These are phyloP conservation scores for Bondarzewia mesenterica DNA, from an alignment of 1,284 basidiomycete species.

Conservation along the genomic window DNA sequence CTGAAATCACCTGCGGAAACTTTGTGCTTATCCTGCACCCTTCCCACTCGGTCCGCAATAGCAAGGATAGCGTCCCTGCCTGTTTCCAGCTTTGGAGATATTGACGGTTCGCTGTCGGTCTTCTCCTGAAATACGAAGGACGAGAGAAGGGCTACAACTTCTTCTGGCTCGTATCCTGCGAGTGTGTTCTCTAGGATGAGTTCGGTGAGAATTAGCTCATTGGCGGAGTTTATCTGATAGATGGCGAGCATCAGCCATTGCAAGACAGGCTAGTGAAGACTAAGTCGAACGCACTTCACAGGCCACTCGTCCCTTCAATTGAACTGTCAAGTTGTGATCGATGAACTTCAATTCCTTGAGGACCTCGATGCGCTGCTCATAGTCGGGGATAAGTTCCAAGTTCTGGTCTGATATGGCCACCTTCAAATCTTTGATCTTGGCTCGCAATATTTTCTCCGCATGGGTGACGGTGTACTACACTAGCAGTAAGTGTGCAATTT, in stretches of 20 bases:
- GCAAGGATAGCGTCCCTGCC: constrained; percentile 75
- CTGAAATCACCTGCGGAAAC: constrained; percentile 75
- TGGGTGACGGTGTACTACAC: constrained; percentile 71
- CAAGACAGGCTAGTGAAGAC: background rate
- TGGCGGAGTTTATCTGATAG: constrained; percentile 88
- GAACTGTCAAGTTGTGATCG: constrained; percentile 88
- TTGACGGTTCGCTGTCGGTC: constrained; percentile 77
- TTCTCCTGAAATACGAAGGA: constrained; percentile 98
- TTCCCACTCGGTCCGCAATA: constrained; percentile 79
- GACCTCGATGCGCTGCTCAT: constrained; percentile 89
- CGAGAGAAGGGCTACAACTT: constrained; percentile 95
- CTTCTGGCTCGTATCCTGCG: constrained; percentile 85
- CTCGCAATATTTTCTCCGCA: constrained; percentile 63
- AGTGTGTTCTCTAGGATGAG: constrained; percentile 95
- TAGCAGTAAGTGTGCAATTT: background rate
- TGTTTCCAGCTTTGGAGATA: constrained; percentile 71
- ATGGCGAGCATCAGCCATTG: constrained; percentile 2
- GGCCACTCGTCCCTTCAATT: constrained; percentile 94
- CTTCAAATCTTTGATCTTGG: constrained; percentile 70
- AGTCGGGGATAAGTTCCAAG: constrained; percentile 93
- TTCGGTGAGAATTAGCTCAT: constrained; percentile 93
- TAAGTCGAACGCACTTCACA: constrained; percentile 65
- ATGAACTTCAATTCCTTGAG: constrained; percentile 90
- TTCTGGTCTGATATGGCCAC: constrained; percentile 92
- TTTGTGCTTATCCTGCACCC: constrained; percentile 73